A percentile compares a stretch with the other conserved stretches of the same genome.
Conservation (phyloP, 768 basidiomycete species). For the Tephrocybe sp. region DNA sequence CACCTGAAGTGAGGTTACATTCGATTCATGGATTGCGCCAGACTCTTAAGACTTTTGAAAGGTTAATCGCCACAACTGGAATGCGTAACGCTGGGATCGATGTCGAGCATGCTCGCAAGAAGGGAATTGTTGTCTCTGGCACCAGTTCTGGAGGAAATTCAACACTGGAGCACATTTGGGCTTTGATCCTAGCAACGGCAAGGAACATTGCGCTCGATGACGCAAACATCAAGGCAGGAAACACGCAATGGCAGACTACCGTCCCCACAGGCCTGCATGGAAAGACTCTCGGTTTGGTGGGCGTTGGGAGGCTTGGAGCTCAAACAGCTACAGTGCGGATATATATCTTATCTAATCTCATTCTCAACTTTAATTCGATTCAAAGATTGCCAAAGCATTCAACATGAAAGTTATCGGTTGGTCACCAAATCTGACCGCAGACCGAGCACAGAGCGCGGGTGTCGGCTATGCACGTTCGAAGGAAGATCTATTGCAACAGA, state of each 20-base stretch:
- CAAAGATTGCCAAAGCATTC: conserved; percentile 60
- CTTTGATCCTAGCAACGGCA: conserved; percentile 50
- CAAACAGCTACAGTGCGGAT: conserved; percentile 44
- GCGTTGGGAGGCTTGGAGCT: conserved; percentile 57
- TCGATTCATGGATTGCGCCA: background rate
- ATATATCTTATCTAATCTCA: conserved; percentile 7
- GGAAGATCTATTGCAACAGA: conserved; percentile 48
- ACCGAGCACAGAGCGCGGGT: conserved; percentile 51
- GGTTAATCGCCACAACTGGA: conserved; percentile 61
- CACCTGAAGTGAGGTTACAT: conserved; percentile 41
- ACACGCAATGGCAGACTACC: conserved; percentile 52
- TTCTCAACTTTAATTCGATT: background rate
- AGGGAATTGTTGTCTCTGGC: conserved; percentile 53
- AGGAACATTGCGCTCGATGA: conserved; percentile 52
- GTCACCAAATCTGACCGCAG: conserved; percentile 63
- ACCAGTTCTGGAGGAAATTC: conserved; percentile 43
- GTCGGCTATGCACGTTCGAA: conserved; percentile 50
- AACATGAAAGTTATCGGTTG: conserved; percentile 61
- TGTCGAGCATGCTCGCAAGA: conserved; percentile 40
- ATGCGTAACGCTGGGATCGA: conserved; percentile 50
- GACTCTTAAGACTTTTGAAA: conserved; percentile 12
- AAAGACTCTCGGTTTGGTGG: conserved; percentile 59
- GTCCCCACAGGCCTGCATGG: conserved; percentile 53
- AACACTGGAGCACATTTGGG: conserved; percentile 69
- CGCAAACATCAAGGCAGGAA: conserved; percentile 41